These are phyloP conservation scores for Microsporum canis DNA, from an alignment of 2,329 filamentous ascomycete genomes.

Conservation along the genomic window DNA sequence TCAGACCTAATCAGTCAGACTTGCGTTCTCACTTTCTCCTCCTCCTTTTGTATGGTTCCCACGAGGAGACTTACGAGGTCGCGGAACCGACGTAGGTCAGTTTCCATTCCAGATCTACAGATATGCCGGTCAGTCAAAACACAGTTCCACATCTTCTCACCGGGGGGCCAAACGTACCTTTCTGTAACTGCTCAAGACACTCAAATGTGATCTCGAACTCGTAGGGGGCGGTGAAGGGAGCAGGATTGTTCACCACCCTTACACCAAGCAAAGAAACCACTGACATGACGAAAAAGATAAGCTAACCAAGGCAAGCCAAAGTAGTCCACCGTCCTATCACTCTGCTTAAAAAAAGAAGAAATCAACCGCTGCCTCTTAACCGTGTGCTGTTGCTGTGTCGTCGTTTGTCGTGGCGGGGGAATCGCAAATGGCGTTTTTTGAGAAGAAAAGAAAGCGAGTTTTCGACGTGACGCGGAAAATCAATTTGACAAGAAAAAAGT, in stretches of 20 bases:
- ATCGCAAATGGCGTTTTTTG: not conserved
- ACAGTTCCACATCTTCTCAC: not conserved
- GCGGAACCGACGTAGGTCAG: slow-evolving; percentile 97
- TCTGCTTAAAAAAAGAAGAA: not conserved
- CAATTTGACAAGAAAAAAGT: not conserved
- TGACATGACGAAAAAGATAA: slow-evolving; percentile 52
- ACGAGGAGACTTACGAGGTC: slow-evolving; percentile 60
- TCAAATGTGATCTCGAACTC: slow-evolving; percentile 99
- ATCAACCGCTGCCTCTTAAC: not conserved
- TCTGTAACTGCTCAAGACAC: slow-evolving; percentile 86
- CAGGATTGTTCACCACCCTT: slow-evolving; percentile 93
- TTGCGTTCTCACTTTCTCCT: not conserved
- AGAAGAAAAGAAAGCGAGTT: not conserved
- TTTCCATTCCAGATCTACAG: slow-evolving; percentile 93
- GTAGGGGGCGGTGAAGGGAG: slow-evolving; percentile 83
- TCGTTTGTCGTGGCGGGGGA: not conserved
- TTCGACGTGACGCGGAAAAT: not conserved
- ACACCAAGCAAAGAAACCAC: slow-evolving; percentile 93
- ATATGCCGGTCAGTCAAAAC: slow-evolving; percentile 7
- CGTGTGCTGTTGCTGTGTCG: not conserved
- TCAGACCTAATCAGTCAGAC: slow-evolving; percentile 55
- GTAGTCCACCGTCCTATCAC: not conserved
- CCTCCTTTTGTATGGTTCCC: not conserved
- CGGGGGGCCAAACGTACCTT: slow-evolving; percentile 47
- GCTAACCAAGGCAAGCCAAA: not conserved